Conservation (phyloP, 1,284 basidiomycete genomes). For the Cutaneotrichosporon mucoides region DNA sequence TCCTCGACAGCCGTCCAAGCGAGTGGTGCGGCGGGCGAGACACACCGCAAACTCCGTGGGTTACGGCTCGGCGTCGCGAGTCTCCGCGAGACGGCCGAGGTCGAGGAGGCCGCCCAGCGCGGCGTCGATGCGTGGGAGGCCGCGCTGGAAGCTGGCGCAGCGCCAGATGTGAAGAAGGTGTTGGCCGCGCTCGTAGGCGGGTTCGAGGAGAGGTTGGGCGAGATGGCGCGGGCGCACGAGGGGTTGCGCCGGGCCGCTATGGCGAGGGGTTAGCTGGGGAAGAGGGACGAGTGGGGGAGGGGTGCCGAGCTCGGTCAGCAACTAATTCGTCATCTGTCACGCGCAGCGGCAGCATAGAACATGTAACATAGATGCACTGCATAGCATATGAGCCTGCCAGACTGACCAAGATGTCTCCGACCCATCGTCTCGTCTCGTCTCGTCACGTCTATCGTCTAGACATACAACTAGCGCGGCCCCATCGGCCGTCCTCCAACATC, state of each 20-base stretch:
- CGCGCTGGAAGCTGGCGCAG: neutral
- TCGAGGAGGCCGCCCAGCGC: constrained; percentile 10
- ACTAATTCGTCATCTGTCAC: too few species aligned
- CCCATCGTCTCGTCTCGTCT: neutral
- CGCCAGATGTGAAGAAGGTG: constrained; percentile 1
- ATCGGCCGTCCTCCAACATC: neutral
- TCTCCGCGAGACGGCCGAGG: constrained; percentile 8
- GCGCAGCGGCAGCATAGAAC: too few species aligned
- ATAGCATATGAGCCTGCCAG: neutral
- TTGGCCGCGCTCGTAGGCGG: constrained; percentile 7
- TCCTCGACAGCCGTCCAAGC: neutral
- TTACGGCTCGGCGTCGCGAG: constrained; percentile 5
- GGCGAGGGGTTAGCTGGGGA: too few species aligned
- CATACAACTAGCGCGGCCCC: constrained; percentile 6
- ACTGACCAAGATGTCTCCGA: neutral
- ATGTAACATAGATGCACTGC: neutral
- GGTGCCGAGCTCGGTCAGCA: too few species aligned
- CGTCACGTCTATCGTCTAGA: neutral
- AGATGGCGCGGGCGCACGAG: neutral
- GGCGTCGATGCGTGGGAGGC: constrained; percentile 15
- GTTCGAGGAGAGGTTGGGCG: constrained; percentile 14
- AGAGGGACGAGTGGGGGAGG: too few species aligned
- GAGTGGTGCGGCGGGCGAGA: neutral
- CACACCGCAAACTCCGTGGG: constrained; percentile 4
- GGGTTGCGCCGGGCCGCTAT: neutral